These are phyloP conservation scores for Fusarium temperatum DNA, from an alignment of 2,329 filamentous ascomycete species.

Conservation along the genomic window DNA sequence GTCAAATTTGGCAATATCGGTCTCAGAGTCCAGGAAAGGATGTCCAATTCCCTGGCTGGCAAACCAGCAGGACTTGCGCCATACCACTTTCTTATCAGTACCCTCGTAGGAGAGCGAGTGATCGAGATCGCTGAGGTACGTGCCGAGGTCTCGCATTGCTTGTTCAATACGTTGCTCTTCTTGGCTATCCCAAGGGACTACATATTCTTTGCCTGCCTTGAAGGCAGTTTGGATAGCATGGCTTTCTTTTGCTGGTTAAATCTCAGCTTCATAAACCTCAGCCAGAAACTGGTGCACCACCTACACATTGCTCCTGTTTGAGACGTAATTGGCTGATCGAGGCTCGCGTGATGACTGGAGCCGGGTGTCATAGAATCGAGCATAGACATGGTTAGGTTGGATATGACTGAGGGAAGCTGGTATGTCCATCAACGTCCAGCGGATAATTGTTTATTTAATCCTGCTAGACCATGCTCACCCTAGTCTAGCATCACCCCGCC, in stretches of 20 bases:
- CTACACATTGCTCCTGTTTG: neutral
- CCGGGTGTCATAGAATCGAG: neutral
- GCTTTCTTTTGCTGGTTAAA: rapidly evolving
- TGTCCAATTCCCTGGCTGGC: constrained; percentile 10
- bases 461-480: neutral
- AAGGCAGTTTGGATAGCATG: neutral
- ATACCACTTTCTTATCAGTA: constrained; percentile 14
- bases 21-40: constrained; percentile 5
- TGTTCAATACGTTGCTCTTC: constrained; percentile 1
- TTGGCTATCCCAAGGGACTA: neutral
- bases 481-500: neutral
- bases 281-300: neutral
- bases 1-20: constrained; percentile 7
- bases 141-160: constrained; percentile 10
- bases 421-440: neutral
- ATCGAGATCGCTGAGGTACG: constrained; percentile 1
- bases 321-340: neutral
- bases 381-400: neutral
- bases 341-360: neutral
- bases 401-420: neutral
- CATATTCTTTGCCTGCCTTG: constrained; percentile 7
- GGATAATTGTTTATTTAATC: neutral
- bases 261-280: neutral
- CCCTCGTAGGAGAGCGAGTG: constrained; percentile 17
- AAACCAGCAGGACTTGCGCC: constrained; percentile 21